Base-by-base conservation (phyloP, 139 green algal species). In the Raphidocelis subcapitata region DNA sequence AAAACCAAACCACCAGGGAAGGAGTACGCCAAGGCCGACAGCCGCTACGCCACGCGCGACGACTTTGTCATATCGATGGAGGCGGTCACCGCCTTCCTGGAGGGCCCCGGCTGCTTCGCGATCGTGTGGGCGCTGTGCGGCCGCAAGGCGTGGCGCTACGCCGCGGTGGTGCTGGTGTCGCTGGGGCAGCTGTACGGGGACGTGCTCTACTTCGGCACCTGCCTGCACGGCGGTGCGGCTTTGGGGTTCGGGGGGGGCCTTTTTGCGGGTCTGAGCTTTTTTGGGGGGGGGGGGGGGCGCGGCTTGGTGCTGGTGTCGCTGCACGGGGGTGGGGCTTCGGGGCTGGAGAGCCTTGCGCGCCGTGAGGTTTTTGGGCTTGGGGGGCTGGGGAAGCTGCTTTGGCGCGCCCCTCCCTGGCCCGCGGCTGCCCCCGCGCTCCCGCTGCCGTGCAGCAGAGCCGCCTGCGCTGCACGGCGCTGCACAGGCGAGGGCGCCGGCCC, bases 1-100 rank as follows among this genome's bases (percentile, higher is more conserved):
- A n/a, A n/a, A n/a, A n/a, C n/a, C n/a, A n/a, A n/a, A n/a, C 21
- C 3, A 74, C 0, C 78, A 95, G 88, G 90, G 92, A 97, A 97
- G 84, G 92, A 97, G 83, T 97, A 97, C 74, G 67, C 76, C 56
- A 94, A 95, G 62, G 92, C 87, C 2, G 93, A 97, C 84, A 94
- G 86, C 1, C 85, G 93, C 33, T 97, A 98, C 72, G 88, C 87
- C 15, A 90, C 85, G 5, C 82, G 93, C 4, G 93, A 97, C 56
- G 70, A 85, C n/a, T 97, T 95, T 69, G 82, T 92, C 21, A 87
- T 97, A 21, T 67, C 63, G 26, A 94, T 98, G 86, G 93, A 97
- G 54, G 79, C 74, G 2, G 49, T 97, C 23, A 98, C 93, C 5
- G 92, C 92, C 0, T 95, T 97, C 59, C 52, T 90, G 0, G 85